Evolutionary conservation across 2,329 filamentous ascomycete genomes (phyloP).

Genomic region (Nannizzia gypsea): DNA sequence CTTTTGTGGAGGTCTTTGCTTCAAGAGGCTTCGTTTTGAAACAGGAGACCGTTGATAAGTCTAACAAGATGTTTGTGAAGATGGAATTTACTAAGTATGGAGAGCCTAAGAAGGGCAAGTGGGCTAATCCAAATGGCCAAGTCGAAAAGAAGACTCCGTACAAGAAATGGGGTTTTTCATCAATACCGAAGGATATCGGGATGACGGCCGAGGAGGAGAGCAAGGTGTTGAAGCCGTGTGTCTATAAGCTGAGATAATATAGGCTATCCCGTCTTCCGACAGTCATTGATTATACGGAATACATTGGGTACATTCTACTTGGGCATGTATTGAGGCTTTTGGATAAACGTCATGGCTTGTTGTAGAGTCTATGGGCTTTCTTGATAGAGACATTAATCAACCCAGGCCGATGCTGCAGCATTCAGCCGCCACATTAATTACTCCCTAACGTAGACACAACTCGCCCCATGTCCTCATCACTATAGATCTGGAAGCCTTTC

Average conservation of each 20-base stretch:
- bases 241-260: constrained; percentile 73
- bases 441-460: constrained; percentile 62
- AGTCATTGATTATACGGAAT: too few relatives aligned
- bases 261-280: not conserved
- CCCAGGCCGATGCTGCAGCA: not conserved
- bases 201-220: constrained; percentile 48
- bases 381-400: not conserved
- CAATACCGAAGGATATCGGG: constrained; percentile 46
- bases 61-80: constrained; percentile 96
- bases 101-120: constrained; percentile 63
- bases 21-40: constrained; percentile 77
- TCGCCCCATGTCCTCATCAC: constrained; percentile 88
- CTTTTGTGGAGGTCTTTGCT: constrained; percentile 72
- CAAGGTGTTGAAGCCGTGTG: constrained; percentile 81
- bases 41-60: constrained; percentile 60
- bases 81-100: constrained; percentile 89
- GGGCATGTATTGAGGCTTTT: too few relatives aligned
- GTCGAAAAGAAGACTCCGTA: constrained; percentile 16
- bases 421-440: constrained; percentile 23
- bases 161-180: constrained; percentile 43
- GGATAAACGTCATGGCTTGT: not conserved
- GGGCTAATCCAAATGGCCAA: constrained; percentile 24
- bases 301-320: too few relatives aligned
- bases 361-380: not conserved
- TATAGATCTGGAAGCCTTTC: constrained; percentile 96